A percentile compares a stretch with the other conserved stretches of the same genome.
Conservation (phyloP, 257 asterid species). For the Nicotiana otophora region DNA sequence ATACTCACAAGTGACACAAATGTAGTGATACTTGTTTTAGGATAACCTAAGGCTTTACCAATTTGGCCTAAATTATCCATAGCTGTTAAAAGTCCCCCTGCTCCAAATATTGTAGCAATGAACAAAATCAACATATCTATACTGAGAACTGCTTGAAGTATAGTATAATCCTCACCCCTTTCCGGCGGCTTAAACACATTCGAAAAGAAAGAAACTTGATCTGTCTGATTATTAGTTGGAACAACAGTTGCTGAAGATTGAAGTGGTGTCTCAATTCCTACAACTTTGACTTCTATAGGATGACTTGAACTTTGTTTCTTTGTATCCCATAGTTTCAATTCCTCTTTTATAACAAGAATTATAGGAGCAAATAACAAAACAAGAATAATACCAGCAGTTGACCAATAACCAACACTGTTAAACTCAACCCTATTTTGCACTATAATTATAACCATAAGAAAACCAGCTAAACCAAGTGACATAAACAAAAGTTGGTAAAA, state of each 20-base stretch:
- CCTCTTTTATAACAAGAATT: constrained; percentile 30
- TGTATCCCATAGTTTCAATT: constrained; percentile 25
- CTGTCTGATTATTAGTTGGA: constrained; percentile 3
- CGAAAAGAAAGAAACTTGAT: constrained; percentile 21
- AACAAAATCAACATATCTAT: constrained; percentile 37
- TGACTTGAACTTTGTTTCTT: background rate
- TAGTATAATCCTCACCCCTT: constrained; percentile 38
- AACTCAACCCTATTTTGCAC: constrained; percentile 30
- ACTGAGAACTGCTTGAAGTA: constrained; percentile 38
- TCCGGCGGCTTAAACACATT: constrained; percentile 36
- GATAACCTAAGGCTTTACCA: constrained; percentile 37
- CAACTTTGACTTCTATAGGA: background rate
- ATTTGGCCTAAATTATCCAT: constrained; percentile 45
- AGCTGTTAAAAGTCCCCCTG: constrained; percentile 43
- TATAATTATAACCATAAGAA: constrained; percentile 37
- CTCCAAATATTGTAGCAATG: constrained; percentile 33
- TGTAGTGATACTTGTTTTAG: constrained; percentile 30
- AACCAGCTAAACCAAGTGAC: constrained; percentile 43
- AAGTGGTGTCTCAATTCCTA: constrained; percentile 4
- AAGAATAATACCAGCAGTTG: constrained; percentile 28
- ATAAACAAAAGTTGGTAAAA: constrained; percentile 39
- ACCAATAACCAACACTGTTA: constrained; percentile 19
- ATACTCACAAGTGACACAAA: constrained; percentile 50
- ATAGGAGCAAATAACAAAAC: constrained; percentile 29
- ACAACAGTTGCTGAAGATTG: background rate